Base-by-base conservation (phyloP, 768 basidiomycete species). In the Leccinellum rugosiceps region DNA sequence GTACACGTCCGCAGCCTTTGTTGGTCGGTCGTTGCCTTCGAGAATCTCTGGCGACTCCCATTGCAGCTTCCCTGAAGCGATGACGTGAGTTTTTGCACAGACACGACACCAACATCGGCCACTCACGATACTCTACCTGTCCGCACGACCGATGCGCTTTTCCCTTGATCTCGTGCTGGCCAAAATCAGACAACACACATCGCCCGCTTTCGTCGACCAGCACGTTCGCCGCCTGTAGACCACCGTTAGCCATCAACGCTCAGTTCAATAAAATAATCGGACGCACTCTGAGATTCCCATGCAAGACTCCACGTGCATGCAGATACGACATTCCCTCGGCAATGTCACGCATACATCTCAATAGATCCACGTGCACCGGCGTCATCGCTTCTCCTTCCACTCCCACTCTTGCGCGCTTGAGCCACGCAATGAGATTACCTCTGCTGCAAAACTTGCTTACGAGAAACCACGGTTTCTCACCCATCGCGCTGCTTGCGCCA, bases 251-350 rank as follows among this genome's bases (percentile, higher is more conserved):
- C 15, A 17, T 34, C 4, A 1, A 43, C 14, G 14, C 52, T 15
- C 17, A 45, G 45, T 41, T 15, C 28, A n/a, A 21, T 17, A 30
- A 21, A 52, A 44, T 31, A 11, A 30, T 52, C 34, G 28, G 38
- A 65, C 76, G 53, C 32, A 87, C 90, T 79, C 92, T 93, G 50
- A 94, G 76, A 71, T 92, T 88, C 1, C 90, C 91, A 66, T 94
- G 92, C 59, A 91, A 66, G 4, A 92, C 81, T 3, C 80, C 85
- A 57, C 80, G 72, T 6, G 69, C 65, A 69, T 94, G 92, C 59
- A 94, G 70, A 68, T 93, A 92, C 52, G 83, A 79, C 90, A 94
- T 91, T 9, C 91, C 92, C 63, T 81, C 79, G 13, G 89, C 85
- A 60, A 92, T 83, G 71, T 92, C 86, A 56, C 84, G 77, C 67